phyloP scores from a whole-genome alignment of 2,329 filamentous ascomycete species.

The Sordariomycetes sp. region DNA sequence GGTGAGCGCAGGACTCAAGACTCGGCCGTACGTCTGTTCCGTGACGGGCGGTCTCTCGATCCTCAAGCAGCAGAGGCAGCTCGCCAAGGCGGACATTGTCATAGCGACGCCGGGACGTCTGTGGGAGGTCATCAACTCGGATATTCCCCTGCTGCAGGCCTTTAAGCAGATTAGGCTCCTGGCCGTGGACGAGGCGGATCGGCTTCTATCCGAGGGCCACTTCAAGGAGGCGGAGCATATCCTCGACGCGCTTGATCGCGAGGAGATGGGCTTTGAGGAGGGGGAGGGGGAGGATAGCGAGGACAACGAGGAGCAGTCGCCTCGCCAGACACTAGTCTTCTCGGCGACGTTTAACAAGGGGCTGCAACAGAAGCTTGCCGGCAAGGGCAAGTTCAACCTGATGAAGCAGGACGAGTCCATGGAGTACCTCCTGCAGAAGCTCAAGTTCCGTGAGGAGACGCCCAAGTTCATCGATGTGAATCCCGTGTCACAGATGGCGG shows the following conservation, averaged over 20 bases:
- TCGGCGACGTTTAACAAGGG: slow-evolving; percentile 91
- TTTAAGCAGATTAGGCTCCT: slow-evolving; percentile 69
- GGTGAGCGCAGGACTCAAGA: slow-evolving; percentile 49
- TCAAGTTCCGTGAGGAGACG: slow-evolving; percentile 73
- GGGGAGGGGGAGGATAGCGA: slow-evolving; percentile 22
- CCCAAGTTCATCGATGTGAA: slow-evolving; percentile 91
- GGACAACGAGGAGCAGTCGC: slow-evolving; percentile 25
- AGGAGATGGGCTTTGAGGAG: slow-evolving; percentile 36
- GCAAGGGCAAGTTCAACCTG: slow-evolving; percentile 48
- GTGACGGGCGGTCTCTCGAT: slow-evolving; percentile 86
- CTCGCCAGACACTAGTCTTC: slow-evolving; percentile 84
- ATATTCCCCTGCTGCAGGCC: slow-evolving; percentile 51
- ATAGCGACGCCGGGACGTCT: slow-evolving; percentile 83
- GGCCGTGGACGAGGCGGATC: slow-evolving; percentile 88
- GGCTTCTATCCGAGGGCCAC: slow-evolving; percentile 80
- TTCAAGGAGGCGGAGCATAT: slow-evolving; percentile 94
- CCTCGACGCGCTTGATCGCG: slow-evolving; percentile 62
- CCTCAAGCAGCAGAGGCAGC: slow-evolving; percentile 83
- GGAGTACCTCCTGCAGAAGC: slow-evolving; percentile 81
- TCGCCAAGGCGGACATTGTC: slow-evolving; percentile 80
- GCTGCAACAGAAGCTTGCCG: slow-evolving; percentile 79
- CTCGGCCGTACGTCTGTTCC: slow-evolving; percentile 63
- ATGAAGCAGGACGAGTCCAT: slow-evolving; percentile 63
- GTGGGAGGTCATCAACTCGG: slow-evolving; percentile 84
- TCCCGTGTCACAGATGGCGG: slow-evolving; percentile 78